A percentile compares a stretch with the other conserved stretches of the same genome.
Conservation (phyloP, 441 rosid species). For the Macaranga tanarius region DNA sequence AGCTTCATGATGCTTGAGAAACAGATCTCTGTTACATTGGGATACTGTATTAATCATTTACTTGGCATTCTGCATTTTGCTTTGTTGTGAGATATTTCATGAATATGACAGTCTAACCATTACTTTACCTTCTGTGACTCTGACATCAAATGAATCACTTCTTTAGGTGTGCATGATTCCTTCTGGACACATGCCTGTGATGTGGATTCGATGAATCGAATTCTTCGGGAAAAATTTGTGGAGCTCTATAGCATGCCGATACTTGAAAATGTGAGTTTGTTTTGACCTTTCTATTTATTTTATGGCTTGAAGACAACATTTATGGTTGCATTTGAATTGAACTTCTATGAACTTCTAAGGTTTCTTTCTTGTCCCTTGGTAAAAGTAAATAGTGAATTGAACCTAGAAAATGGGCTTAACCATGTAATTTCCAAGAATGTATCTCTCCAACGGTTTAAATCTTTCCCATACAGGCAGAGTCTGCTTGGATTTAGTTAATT, state of each 20-base stretch:
- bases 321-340: neutral
- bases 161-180: constrained; percentile 96
- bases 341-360: neutral
- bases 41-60: neutral
- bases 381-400: neutral
- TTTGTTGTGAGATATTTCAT: neutral
- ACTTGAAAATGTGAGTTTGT: constrained; percentile 82
- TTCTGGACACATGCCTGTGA: constrained; percentile 98
- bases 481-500: neutral
- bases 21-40: neutral
- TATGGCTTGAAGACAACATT: neutral
- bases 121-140: neutral
- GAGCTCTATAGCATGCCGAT: constrained; percentile 83
- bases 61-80: neutral
- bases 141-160: constrained; percentile 14
- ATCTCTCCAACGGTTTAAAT: neutral
- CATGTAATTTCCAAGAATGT: neutral
- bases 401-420: neutral
- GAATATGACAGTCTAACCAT: neutral
- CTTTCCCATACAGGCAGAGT: neutral
- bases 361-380: neutral
- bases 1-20: neutral
- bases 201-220: constrained; percentile 82
- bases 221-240: constrained; percentile 87
- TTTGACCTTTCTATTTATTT: neutral